Conservation (phyloP, 495 filamentous ascomycete species). For the Lentithecium fluviatile region DNA sequence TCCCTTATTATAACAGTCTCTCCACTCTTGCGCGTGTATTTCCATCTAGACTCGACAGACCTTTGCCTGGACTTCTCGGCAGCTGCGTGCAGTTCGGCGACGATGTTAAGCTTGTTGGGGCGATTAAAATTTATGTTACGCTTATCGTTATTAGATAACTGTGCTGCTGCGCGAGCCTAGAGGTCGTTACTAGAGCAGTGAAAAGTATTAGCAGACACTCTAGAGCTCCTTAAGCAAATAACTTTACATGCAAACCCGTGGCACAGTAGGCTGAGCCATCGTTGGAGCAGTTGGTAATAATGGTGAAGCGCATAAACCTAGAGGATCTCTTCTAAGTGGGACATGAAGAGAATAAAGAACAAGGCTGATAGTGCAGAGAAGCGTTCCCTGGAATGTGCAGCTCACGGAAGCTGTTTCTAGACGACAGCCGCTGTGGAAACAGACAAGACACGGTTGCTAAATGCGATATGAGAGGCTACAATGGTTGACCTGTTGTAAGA, state of each 20-base stretch:
- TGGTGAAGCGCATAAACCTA: no score
- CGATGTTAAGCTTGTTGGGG: conserved; percentile 33
- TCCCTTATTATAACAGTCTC: conserved; percentile 42
- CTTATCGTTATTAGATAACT: conserved; percentile 31
- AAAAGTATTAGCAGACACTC: conserved; percentile 20
- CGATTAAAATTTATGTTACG: conserved; percentile 32
- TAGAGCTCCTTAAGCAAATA: not conserved
- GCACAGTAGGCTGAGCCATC: conserved; percentile 20
- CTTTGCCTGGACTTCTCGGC: conserved; percentile 24
- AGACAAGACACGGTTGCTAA: no score
- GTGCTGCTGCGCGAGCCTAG: conserved; percentile 27
- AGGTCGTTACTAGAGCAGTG: conserved; percentile 21
- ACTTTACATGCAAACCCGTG: conserved; percentile 15
- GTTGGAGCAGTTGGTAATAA: not conserved
- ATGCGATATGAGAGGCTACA: no score
- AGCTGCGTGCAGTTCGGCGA: conserved; percentile 22
- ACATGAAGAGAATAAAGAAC: no score
- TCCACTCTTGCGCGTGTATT: conserved; percentile 23
- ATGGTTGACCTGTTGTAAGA: no score
- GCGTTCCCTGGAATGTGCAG: no score
- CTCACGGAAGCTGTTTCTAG: no score
- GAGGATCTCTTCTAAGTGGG: no score
- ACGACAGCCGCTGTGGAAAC: no score
- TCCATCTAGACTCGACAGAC: conserved; percentile 19
- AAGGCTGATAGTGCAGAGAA: no score